These are phyloP conservation scores for Magnusiomyces fungicola DNA, from an alignment of 1,139 yeast genomes.

Conservation along the genomic window DNA sequence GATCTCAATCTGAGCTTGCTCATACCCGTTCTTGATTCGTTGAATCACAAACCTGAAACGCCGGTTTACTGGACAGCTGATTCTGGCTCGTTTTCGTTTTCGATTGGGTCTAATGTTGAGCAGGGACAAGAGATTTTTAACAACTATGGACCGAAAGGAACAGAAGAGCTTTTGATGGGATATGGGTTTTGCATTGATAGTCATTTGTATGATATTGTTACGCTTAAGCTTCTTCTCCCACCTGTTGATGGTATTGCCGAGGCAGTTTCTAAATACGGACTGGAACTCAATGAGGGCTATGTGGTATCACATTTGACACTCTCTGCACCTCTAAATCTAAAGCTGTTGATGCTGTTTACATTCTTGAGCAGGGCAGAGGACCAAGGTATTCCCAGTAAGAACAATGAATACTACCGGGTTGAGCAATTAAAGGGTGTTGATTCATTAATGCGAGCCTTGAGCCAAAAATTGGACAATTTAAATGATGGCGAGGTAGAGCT, in stretches of 20 bases:
- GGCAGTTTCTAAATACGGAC: background rate
- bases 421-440: background rate
- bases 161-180: conserved; percentile 56
- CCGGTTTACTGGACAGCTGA: conserved; percentile 57
- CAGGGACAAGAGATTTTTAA: conserved; percentile 53
- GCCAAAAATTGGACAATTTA: background rate
- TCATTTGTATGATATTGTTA: conserved; percentile 49
- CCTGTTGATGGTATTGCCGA: conserved; percentile 6
- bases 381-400: background rate
- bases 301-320: background rate
- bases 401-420: background rate
- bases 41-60: conserved; percentile 61
- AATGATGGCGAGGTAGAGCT: background rate
- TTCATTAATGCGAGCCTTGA: background rate
- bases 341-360: background rate
- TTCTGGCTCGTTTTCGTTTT: conserved; percentile 24
- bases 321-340: background rate
- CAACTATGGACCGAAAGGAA: conserved; percentile 82
- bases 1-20: conserved; percentile 54
- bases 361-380: background rate
- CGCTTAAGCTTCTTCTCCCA: conserved; percentile 35
- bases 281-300: background rate
- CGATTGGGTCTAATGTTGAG: conserved; percentile 12
- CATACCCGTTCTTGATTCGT: conserved; percentile 67
- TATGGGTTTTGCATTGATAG: conserved; percentile 67